phyloP scores from a whole-genome alignment of 495 filamentous ascomycete species.

The Penicillium nucicola region DNA sequence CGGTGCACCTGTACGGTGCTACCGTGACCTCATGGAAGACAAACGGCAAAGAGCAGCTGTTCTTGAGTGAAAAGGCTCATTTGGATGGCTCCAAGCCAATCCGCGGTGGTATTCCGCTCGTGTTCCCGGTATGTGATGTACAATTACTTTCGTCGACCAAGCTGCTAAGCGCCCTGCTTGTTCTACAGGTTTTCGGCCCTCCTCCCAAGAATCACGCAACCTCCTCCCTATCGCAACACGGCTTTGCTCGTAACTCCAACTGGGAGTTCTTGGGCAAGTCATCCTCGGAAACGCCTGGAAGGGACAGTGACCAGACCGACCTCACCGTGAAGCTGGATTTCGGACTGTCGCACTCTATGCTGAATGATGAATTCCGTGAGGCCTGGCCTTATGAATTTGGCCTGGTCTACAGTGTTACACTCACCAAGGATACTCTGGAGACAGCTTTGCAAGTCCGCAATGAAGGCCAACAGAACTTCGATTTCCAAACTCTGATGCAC shows the following conservation, averaged over 20 bases:
- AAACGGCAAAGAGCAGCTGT: slow-evolving; percentile 80
- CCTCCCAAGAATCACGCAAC: slow-evolving; percentile 69
- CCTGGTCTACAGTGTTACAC: slow-evolving; percentile 86
- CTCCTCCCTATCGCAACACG: slow-evolving; percentile 80
- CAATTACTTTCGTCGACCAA: not conserved
- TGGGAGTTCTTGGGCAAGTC: slow-evolving; percentile 64
- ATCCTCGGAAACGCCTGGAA: slow-evolving; percentile 63
- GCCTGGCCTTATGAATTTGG: slow-evolving; percentile 83
- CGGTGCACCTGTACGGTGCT: slow-evolving; percentile 84
- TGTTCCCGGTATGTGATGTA: slow-evolving; percentile 75
- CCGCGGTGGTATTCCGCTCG: slow-evolving; percentile 75
- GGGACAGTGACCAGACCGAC: slow-evolving; percentile 41
- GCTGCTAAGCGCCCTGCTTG: slow-evolving; percentile 10
- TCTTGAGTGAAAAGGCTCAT: slow-evolving; percentile 72
- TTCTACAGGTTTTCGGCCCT: slow-evolving; percentile 79
- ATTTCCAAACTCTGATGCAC: slow-evolving; percentile 90
- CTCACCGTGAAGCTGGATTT: slow-evolving; percentile 88
- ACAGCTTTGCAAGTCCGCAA: slow-evolving; percentile 88
- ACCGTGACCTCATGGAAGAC: slow-evolving; percentile 93
- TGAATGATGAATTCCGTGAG: slow-evolving; percentile 60
- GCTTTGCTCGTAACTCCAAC: slow-evolving; percentile 83
- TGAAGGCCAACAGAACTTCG: slow-evolving; percentile 68
- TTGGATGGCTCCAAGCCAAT: slow-evolving; percentile 64
- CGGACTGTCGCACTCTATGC: slow-evolving; percentile 69
- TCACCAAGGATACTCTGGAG: slow-evolving; percentile 68